A percentile compares a stretch with the other conserved stretches of the same genome.
These are phyloP conservation scores for Lathyrus tuberosus DNA, from an alignment of 306 rosid genomes.

Conservation along the genomic window DNA sequence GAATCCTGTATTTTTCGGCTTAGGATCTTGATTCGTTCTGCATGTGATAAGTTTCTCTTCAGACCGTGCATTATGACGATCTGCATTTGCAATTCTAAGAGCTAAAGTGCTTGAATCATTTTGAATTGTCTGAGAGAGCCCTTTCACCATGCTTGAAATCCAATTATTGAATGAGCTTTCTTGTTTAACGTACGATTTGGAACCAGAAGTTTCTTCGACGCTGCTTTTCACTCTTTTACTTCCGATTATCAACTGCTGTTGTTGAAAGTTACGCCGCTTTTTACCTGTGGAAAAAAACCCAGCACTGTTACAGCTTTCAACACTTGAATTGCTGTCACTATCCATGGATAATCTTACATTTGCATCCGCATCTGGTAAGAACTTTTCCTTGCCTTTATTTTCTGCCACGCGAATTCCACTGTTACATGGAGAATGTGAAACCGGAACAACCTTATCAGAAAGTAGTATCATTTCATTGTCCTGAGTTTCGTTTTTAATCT, in stretches of 20 bases:
- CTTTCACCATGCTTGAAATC: constrained; percentile 85
- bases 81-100: constrained; percentile 47
- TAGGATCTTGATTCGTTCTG: constrained; percentile 46
- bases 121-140: constrained; percentile 58
- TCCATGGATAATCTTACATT: constrained; percentile 52
- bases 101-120: constrained; percentile 51
- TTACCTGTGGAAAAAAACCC: constrained; percentile 50
- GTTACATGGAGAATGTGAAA: constrained; percentile 50
- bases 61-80: constrained; percentile 37
- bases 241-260: constrained; percentile 57
- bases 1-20: constrained; percentile 60
- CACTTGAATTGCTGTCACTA: constrained; percentile 74
- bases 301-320: constrained; percentile 79
- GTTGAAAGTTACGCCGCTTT: constrained; percentile 58
- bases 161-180: constrained; percentile 90
- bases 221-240: constrained; percentile 61
- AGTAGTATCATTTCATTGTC: constrained; percentile 39
- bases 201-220: constrained; percentile 47
- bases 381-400: constrained; percentile 78
- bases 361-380: constrained; percentile 53
- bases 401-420: constrained; percentile 41
- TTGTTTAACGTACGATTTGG: constrained; percentile 52
- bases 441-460: constrained; percentile 40
- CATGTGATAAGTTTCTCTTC: constrained; percentile 41
- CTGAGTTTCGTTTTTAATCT: constrained; percentile 42